phyloP scores from a whole-genome alignment of 306 rosid genomes.

The Hippophae rhamnoides region DNA sequence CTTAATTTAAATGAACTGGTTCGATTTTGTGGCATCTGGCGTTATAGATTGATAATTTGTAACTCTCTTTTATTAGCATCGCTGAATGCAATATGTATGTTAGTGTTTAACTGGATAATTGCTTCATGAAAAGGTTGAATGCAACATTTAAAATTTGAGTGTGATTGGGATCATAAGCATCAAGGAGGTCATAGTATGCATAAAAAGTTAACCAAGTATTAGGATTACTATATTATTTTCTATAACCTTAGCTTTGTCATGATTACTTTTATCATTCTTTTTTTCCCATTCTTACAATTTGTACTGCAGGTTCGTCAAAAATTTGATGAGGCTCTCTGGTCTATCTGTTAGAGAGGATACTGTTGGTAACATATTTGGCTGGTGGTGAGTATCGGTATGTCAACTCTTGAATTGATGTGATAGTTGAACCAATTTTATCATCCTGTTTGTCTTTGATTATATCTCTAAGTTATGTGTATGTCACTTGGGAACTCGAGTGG shows the following conservation, averaged over 20 bases:
- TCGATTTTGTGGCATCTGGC: not conserved
- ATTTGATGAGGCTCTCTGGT: slow-evolving; percentile 74
- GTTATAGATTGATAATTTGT: not conserved
- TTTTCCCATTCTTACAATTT: slow-evolving; percentile 5
- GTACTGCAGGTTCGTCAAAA: slow-evolving; percentile 60
- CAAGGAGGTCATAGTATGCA: no score
- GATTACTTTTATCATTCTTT: not conserved
- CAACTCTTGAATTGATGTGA: not conserved
- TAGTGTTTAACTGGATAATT: no score
- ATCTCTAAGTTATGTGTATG: no score
- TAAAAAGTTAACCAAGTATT: no score
- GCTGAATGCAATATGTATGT: no score
- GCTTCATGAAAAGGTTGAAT: no score
- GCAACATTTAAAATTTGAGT: no score
- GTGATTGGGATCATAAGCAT: no score
- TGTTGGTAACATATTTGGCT: slow-evolving; percentile 88
- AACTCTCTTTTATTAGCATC: not conserved
- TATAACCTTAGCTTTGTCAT: slow-evolving; percentile 2
- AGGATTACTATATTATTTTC: no score
- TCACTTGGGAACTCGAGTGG: no score
- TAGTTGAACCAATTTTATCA: not conserved
- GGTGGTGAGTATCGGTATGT: slow-evolving; percentile 49
- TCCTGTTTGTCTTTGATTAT: not conserved
- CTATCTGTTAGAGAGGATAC: slow-evolving; percentile 89
- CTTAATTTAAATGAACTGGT: not conserved